Evolutionary conservation across 176 grass and related monocot species (phyloP).

Genomic region (Triticum timopheevii): DNA sequence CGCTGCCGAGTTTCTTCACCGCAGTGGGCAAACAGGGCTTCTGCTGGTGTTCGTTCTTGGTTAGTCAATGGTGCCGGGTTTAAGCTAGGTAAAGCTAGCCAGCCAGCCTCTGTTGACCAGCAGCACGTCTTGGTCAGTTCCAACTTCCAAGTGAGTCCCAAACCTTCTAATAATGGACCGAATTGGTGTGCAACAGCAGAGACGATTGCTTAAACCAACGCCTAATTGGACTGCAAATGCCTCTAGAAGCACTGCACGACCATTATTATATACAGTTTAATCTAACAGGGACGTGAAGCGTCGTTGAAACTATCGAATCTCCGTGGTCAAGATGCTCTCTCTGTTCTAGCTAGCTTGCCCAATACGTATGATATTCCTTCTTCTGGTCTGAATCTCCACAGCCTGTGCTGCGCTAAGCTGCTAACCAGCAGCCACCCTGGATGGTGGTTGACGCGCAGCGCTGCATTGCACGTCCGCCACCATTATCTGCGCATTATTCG

Average conservation of each 20-base stretch:
- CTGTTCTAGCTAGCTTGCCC: background rate
- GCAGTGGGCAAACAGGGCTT: background rate
- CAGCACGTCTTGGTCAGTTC: background rate
- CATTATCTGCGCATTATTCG: background rate
- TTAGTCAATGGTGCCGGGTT: background rate
- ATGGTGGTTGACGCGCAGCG: background rate
- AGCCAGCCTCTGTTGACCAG: background rate
- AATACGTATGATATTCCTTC: background rate
- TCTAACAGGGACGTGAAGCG: background rate
- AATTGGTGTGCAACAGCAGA: background rate
- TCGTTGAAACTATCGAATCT: background rate
- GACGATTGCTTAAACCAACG: background rate
- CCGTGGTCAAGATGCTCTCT: constrained; percentile 2
- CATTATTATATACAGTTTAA: no score
- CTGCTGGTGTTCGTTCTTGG: background rate
- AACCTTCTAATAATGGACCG: constrained; percentile 3
- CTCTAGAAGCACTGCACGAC: background rate
- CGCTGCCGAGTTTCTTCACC: background rate
- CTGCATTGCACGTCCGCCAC: background rate
- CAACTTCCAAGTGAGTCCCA: background rate
- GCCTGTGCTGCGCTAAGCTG: no score
- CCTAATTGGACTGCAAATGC: background rate
- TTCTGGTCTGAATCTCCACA: background rate
- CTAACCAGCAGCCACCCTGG: background rate
- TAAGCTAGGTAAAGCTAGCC: background rate